Percentiles rank a stretch among this genome's conserved stretches.
These are phyloP conservation scores for Pelargonium australe DNA, from an alignment of 441 rosid species.

Conservation along the genomic window DNA sequence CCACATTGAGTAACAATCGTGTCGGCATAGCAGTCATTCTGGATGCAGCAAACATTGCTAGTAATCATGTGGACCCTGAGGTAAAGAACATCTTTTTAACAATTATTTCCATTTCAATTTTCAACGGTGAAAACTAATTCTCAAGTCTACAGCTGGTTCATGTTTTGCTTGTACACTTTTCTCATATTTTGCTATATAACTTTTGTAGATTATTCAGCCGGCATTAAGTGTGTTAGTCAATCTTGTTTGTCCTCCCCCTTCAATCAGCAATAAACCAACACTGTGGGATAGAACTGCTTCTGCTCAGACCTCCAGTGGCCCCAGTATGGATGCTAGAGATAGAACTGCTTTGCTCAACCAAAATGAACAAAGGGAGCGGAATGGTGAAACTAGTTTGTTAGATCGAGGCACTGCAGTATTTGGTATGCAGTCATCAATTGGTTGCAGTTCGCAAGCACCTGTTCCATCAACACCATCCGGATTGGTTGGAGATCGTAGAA, in stretches of 20 bases:
- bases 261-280: conserved; percentile 83
- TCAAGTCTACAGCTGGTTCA: neutral
- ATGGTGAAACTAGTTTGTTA: conserved; percentile 39
- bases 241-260: conserved; percentile 98
- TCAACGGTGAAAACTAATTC: neutral
- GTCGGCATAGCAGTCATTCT: conserved; percentile 86
- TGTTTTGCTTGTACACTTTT: neutral
- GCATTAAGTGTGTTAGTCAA: conserved; percentile 86
- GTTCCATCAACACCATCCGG: conserved; percentile 64
- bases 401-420: conserved; percentile 41
- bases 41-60: conserved; percentile 84
- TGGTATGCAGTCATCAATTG: conserved; percentile 32
- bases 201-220: conserved; percentile 84
- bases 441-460: conserved; percentile 55
- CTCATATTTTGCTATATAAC: conserved; percentile 8
- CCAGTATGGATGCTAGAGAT: conserved; percentile 30
- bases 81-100: conserved; percentile 27
- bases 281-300: conserved; percentile 25
- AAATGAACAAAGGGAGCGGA: conserved; percentile 52
- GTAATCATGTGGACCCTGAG: conserved; percentile 91
- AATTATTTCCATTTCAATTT: conserved; percentile 4
- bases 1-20: conserved; percentile 83
- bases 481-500: conserved; percentile 94
- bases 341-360: conserved; percentile 33
- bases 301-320: conserved; percentile 40